Conservation (phyloP, 768 basidiomycete genomes). For the Trametes villosa region DNA sequence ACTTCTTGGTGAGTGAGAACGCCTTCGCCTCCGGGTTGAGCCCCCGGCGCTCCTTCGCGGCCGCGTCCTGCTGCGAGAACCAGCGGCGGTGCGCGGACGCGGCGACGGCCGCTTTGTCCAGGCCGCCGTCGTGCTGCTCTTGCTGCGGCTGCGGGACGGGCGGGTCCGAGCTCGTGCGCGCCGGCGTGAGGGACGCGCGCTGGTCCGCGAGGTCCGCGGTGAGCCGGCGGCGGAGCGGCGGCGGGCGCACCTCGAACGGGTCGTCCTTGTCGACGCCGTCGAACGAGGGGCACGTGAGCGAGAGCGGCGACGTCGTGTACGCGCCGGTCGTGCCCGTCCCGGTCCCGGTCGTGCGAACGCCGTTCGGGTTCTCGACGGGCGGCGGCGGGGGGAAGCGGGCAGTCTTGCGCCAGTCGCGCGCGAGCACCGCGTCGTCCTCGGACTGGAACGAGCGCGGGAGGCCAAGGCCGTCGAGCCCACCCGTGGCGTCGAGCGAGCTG, state of each 20-base stretch:
- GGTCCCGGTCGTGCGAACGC: too few relatives aligned
- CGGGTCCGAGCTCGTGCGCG: conserved; percentile 29
- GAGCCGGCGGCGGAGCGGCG: conserved; percentile 36
- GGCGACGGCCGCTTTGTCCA: conserved; percentile 39
- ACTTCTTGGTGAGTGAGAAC: conserved; percentile 51
- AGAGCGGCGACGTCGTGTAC: conserved; percentile 48
- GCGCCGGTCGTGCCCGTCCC: not conserved
- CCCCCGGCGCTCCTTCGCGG: conserved; percentile 60
- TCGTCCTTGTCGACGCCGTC: conserved; percentile 45
- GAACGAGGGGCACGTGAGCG: conserved; percentile 36
- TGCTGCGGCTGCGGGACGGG: conserved; percentile 1
- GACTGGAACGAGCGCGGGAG: conserved; percentile 54
- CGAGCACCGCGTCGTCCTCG: conserved; percentile 55
- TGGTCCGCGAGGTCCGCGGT: conserved; percentile 31
- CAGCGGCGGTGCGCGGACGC: conserved; percentile 47
- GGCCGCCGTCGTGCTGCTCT: conserved; percentile 19
- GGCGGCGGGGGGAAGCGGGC: conserved; percentile 25
- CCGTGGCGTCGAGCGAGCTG: conserved; percentile 50
- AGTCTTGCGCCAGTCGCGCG: conserved; percentile 53
- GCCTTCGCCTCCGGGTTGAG: conserved; percentile 89
- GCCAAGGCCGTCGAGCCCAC: conserved; percentile 29
- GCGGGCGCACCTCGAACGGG: conserved; percentile 50
- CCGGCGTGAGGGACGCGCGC: conserved; percentile 24
- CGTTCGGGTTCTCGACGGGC: conserved; percentile 31
- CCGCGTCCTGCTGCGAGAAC: conserved; percentile 49